Conservation (phyloP, 305 asterid species). For the Solanum hybrid region DNA sequence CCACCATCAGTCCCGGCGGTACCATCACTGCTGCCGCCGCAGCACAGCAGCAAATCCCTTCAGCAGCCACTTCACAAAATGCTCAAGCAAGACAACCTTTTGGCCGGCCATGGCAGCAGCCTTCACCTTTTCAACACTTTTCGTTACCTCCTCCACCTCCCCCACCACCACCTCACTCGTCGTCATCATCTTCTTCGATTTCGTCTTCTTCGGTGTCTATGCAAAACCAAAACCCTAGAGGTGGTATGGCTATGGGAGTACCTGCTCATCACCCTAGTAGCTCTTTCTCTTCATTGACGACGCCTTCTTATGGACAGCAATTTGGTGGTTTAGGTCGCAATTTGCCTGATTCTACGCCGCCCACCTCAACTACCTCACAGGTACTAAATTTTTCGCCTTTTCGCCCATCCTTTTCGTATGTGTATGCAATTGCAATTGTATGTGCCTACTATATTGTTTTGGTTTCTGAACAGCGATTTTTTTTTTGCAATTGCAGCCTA, state of each 20-base stretch:
- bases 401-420: neutral
- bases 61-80: conserved; percentile 23
- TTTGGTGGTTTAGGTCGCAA: conserved; percentile 26
- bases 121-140: conserved; percentile 39
- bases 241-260: conserved; percentile 72
- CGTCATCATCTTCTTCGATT: conserved; percentile 40
- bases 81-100: conserved; percentile 42
- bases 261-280: conserved; percentile 60
- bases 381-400: conserved; percentile 12
- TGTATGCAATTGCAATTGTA: neutral
- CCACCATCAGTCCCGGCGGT: neutral
- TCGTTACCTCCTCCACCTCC: conserved; percentile 53
- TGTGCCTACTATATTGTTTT: neutral
- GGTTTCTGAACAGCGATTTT: neutral
- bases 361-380: conserved; percentile 39
- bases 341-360: conserved; percentile 19
- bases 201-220: conserved; percentile 32
- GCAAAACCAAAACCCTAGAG: conserved; percentile 26
- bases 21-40: neutral
- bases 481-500: neutral
- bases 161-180: conserved; percentile 14
- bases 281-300: conserved; percentile 52
- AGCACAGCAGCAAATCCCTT: conserved; percentile 1
- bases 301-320: conserved; percentile 56
- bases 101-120: conserved; percentile 43